Evolutionary conservation across 306 rosid genomes (phyloP), one percentile per base, ranked within the genome.

Genomic region (Vachellia collinsii): DNA sequence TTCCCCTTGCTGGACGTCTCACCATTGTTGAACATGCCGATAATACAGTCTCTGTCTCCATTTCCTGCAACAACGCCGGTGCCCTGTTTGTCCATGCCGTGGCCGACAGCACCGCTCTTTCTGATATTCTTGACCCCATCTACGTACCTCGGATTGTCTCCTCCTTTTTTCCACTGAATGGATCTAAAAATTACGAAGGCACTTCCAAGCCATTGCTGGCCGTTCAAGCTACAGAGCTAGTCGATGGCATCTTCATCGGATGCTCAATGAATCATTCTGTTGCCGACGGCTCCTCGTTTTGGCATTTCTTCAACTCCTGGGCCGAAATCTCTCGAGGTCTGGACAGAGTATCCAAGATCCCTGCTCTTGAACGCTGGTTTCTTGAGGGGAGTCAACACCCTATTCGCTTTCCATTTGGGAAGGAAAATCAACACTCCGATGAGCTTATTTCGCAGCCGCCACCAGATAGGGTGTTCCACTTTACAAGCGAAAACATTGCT

Each of bases 271-370:
- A 71, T 29, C 87, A 75, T 77, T 7, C 51, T 3, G 70, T 65
- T 37, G 70, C 3, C 0, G 87, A 84, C 36, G 87, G 82, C 64
- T 19, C 5, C 0, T 47, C 79, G 11, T 84, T 84, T 22, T 84
- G 84, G 81, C 69, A 50, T 70, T 75, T 84, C 75, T 29, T 84
- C 84, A 84, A 84, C 59, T 70, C 84, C 1, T 84, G 87, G 87
- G 53, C 84, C 1, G 77, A 83, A 17, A 72, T 83, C 17, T 83
- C 80, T 11, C 71, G 71, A 3, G 13, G 29, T 7, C 0, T 1
- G 0, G 20, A 11, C 0, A 34, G 37, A 19, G 11, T 68, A 11
- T 53, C 22, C 13, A 23, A 46, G 6, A 46, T 0, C 1, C 77
- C 22, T 1, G 0, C 20, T 0, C 78, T 74, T 17, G 39, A 48